Evolutionary conservation across 306 rosid genomes (phyloP), one percentile per base, ranked within the genome.

Genomic region (Ormosia semicastrata): DNA sequence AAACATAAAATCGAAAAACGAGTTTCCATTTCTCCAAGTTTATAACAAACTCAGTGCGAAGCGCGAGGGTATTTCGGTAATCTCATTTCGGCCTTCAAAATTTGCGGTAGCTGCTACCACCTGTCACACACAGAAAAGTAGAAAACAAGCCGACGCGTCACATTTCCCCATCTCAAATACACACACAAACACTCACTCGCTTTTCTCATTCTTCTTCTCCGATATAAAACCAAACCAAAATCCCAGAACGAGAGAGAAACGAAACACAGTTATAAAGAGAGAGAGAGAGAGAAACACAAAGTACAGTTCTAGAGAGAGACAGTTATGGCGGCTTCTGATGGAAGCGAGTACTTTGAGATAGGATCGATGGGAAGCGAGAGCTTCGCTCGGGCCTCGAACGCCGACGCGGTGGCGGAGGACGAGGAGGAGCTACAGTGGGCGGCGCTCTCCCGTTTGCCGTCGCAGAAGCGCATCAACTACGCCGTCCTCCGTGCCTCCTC

Each of bases 241-340:
- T 1, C 40, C 14, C 71, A 12, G 4, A n/a, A 62, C 67, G 52
- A 33, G 46, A 62, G 66, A n/a, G 32, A 39, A 4, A 71, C 4
- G 5, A 44, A 44, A 44, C 24, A 0, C 12, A 1, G 24, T 24
- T 24, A 34, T 2, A 70, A 39, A 75, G 56, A 29, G 49, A 75
- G 56, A 29, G 54, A 75, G 62, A 33, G 47, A 60, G 56, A 30
- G 41, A 39, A 8, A 73, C 3, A n/a, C 40, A 18, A 56, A 6
- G 24, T 5, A 50, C 65, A 1, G 52, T 59, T 47, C 47, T 7
- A 40, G 68, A 54, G 70, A 39, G 56, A 73, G 60, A 7, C 4
- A 18, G 29, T 44, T 37, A 94, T 94, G 98, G 97, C 98, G 49
- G 94, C 97, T 17, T 88, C 95, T 2, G 88, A 91, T 15, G 98